Base-by-base conservation (phyloP, 2,329 filamentous ascomycete genomes). In the Aureobasidium lini region DNA sequence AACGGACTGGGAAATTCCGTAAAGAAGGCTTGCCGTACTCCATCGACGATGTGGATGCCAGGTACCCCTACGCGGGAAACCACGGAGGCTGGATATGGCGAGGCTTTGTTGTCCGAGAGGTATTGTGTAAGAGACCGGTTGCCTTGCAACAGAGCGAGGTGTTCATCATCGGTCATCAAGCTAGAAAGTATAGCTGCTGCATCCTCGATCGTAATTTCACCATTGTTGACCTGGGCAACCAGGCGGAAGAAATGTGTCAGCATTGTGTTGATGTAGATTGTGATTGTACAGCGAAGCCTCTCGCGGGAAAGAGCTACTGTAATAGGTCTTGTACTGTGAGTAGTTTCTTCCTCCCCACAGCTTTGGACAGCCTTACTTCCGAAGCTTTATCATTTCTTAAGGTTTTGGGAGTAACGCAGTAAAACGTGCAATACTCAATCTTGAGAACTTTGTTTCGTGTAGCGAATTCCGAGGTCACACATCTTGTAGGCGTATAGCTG, bases 21-120 rank as follows among this genome's bases (percentile, higher is more conserved):
- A 5, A 57, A 46, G 13, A 48, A 47, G 5, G 31, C 28, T 7
- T 48, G 42, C 23, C 34, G 28, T 4, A 32, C 18, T 9, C 54
- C 54, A 31, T 47, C 42, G 11, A 57, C 32, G n/a, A 42, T 16
- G 9, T 59, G 57, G 2, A 59, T 42, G 4, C 57, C 57, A n/a
- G 57, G 57, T 2, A 59, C 16, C 1, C 57, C 57, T 4, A 59
- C 29, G n/a, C 57, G 42, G 6, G 46, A n/a, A 23, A 52, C 9
- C 15, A 50, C 46, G 3, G 44, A 40, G 13, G 46, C 34, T 6
- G 57, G 46, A 44, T 37, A 52, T 34, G 57, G 44, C 13, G 37
- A 34, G 37, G 47, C 43, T 4, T 46, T 59, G 47, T 50, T 48
- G 44, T 57, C 54, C 6, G 54, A 57, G 4, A 57, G 54, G 29